Base-by-base conservation (phyloP, 257 asterid species). In the Nicotiana noctiflora region DNA sequence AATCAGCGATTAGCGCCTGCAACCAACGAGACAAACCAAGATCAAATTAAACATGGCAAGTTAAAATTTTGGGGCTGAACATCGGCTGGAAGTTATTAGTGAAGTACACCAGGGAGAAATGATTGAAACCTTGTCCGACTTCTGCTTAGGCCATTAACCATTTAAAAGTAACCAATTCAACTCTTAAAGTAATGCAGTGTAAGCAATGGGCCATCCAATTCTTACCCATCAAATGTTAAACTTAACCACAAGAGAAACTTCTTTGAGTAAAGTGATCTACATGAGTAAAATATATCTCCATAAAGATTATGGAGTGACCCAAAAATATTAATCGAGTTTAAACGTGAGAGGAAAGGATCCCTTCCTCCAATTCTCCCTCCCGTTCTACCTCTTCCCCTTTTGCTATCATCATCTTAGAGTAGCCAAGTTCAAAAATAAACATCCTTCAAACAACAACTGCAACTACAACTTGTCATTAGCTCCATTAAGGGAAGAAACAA, bases 1-100 rank as follows among this genome's bases (percentile, higher is more conserved):
- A 93, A 87, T 95, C 99, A 60, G 97, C 93, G 67, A 91, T 77
- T 64, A 92, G 82, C 52, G 94, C 92, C 99, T 93, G 89, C 82
- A 90, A 67, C 37, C 64, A 81, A 78, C 6, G 13, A 70, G 52
- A 6, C 57, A 70, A 10, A 70, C 34, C 57, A 44, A n/a, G 19
- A 70, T 40, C 57, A 19, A 40, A n/a, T 70, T 12, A 12, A 40
- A 44, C 34, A 40, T 40, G 57, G 31, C 77, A 40, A n/a, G 8
- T 70, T 12, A 70, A 70, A 40, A 40, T 3, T 5, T 0, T 37
- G 31, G 76, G n/a, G 1, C 12, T 2, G 57, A 23, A 11, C 32
- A 70, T 19, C 23, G 13, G 13, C 34, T 19, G 57, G 77, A 70
- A 70, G 34, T 44, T 70, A 70, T 70, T 15, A 70, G 34, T 44